Conservation (phyloP, 495 filamentous ascomycete species). For the Neurospora sp. region DNA sequence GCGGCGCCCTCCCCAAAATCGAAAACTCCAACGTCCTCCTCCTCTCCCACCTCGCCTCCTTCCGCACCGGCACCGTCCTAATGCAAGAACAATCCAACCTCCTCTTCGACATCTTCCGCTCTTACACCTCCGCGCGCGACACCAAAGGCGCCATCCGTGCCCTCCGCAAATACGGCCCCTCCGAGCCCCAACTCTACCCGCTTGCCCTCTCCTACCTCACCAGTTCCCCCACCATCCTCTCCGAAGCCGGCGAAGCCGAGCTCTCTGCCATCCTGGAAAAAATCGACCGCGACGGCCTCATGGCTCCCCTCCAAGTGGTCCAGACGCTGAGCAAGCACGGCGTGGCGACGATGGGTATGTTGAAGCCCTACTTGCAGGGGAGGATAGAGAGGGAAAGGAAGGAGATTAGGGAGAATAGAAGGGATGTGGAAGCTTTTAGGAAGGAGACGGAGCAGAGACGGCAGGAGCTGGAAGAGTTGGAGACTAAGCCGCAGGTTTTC, state of each 20-base stretch:
- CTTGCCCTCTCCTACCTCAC: constrained; percentile 92
- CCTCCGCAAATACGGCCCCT: constrained; percentile 77
- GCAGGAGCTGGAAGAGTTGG: constrained; percentile 65
- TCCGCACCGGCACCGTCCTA: constrained; percentile 79
- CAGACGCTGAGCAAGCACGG: constrained; percentile 58
- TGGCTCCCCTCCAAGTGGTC: constrained; percentile 94
- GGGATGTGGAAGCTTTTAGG: constrained; percentile 75
- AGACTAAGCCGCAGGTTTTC: constrained; percentile 76
- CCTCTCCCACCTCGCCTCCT: constrained; percentile 84
- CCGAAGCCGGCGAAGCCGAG: constrained; percentile 78
- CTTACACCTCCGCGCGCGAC: constrained; percentile 88
- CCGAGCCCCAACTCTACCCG: constrained; percentile 88
- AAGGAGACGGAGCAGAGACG: constrained; percentile 72
- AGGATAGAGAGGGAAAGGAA: constrained; percentile 81
- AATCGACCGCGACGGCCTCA: constrained; percentile 82
- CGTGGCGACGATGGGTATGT: constrained; percentile 92
- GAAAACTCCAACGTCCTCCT: constrained; percentile 91
- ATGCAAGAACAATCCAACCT: constrained; percentile 91
- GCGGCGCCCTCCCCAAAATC: constrained; percentile 32
- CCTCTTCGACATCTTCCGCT: constrained; percentile 90
- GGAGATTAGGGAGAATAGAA: constrained; percentile 75
- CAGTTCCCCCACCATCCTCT: constrained; percentile 66
- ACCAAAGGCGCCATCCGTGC: constrained; percentile 84
- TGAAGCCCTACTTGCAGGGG: constrained; percentile 81
- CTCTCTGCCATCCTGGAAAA: constrained; percentile 69